These are phyloP conservation scores for Crithidia bombi DNA, from an alignment of 208 protist genomes.

Conservation along the genomic window DNA sequence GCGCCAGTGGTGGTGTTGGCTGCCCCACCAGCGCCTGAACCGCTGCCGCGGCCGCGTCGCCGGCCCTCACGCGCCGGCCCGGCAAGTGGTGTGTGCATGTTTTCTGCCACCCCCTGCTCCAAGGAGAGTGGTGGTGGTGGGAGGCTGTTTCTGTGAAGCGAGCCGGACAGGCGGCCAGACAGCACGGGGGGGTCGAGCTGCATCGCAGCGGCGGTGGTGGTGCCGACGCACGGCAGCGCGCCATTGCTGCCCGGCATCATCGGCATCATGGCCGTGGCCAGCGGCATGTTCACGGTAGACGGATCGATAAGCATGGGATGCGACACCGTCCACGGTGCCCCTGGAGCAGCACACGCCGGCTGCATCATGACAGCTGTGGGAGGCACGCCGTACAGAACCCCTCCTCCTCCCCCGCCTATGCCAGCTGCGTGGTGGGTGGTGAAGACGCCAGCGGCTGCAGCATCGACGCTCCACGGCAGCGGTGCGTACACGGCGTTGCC, in stretches of 20 bases:
- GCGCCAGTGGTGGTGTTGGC: background rate
- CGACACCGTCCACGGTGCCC: background rate
- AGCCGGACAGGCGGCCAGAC: background rate
- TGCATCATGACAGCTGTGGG: no score
- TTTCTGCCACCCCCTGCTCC: background rate
- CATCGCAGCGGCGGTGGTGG: background rate
- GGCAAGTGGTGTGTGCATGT: background rate
- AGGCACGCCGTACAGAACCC: no score
- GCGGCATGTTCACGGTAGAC: background rate
- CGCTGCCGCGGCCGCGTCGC: conserved; percentile 10
- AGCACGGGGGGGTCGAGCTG: no score
- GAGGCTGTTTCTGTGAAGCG: background rate
- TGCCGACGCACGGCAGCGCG: background rate
- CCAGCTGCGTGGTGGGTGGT: background rate
- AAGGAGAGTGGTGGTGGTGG: background rate
- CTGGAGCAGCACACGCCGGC: background rate
- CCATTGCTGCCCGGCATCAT: background rate
- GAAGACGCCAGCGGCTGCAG: background rate
- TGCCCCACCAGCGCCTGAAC: no score
- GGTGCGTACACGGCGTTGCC: no score
- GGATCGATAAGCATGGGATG: conserved; percentile 1
- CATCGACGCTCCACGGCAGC: no score
- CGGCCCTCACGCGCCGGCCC: background rate
- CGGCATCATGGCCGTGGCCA: background rate
- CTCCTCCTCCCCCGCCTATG: no score